These are phyloP conservation scores for Pichia deserticola DNA, from an alignment of 805 yeast genomes.

Conservation along the genomic window DNA sequence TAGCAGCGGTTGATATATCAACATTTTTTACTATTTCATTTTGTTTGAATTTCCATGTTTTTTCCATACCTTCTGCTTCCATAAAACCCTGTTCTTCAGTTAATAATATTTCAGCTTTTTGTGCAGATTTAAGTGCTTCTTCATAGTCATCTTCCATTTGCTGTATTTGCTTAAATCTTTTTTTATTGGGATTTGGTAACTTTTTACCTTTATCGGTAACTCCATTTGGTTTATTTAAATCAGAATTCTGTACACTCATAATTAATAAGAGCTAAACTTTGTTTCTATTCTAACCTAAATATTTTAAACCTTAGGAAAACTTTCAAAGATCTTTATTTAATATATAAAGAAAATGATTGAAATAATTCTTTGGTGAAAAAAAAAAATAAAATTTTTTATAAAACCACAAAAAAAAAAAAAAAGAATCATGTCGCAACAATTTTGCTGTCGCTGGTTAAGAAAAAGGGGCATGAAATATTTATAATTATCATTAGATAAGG, in stretches of 20 bases:
- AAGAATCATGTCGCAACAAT: too few species aligned
- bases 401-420: too few species aligned
- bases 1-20: slow-evolving; percentile 67
- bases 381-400: too few species aligned
- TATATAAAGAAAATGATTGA: too few species aligned
- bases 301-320: too few species aligned
- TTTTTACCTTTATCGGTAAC: neutral
- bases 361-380: too few species aligned
- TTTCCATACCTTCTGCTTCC: slow-evolving; percentile 95
- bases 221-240: neutral
- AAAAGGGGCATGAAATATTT: too few species aligned
- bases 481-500: too few species aligned
- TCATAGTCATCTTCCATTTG: slow-evolving; percentile 64
- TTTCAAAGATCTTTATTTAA: too few species aligned
- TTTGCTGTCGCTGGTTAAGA: too few species aligned
- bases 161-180: slow-evolving; percentile 35
- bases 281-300: too few species aligned
- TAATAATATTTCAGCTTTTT: slow-evolving; percentile 75
- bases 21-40: slow-evolving; percentile 69
- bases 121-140: slow-evolving; percentile 76
- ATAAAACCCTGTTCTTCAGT: slow-evolving; percentile 81
- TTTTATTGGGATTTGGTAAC: neutral
- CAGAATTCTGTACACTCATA: neutral
- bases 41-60: slow-evolving; percentile 79
- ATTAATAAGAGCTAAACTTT: too few species aligned